Evolutionary conservation across 2,329 filamentous ascomycete genomes (phyloP), one percentile per base, ranked within the genome.

Genomic region (Neofusicoccum umdonicola): DNA sequence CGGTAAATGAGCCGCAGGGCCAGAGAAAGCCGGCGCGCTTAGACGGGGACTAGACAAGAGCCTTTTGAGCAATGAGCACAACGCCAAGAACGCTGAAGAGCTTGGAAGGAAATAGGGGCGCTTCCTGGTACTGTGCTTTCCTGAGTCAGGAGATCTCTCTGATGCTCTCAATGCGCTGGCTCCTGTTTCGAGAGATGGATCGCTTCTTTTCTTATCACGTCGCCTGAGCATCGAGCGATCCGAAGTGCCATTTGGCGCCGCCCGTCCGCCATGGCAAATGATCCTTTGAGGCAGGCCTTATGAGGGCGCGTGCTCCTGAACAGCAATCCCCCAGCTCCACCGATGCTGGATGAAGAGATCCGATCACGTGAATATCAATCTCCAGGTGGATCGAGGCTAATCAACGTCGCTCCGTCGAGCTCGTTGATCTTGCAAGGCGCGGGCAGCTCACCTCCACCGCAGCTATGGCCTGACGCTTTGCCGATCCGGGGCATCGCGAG

Each of bases 91-190:
- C 11, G 39, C 17, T 35, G 22, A 34, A 58, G 54, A 44, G 54
- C 54, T 58, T 58, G 54, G 54, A n/a, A 41, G 52, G 19, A 44
- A 58, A 44, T 44, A 58, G 54, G 54, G 54, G 54, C 54, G 54
- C 39, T 44, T 17, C 54, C 54, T 58, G 54, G 54, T 58, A 44
- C 17, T 58, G 41, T 19, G 12, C 15, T 22, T 44, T 58, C 15
- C 39, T 39, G 41, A 45, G 54, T 58, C 39, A 58, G 54, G 54
- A 44, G 13, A 58, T 58, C 22, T 13, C 22, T 17, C 15, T 41
- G 54, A 34, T 13, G 44, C 54, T 15, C 35, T 58, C 54, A 44
- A 19, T 45, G 54, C 39, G 39, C 39, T 45, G 19, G 47, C 54
- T 41, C 54, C 35, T 39, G 35, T 37, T 42, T 58, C 39, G 54